phyloP scores from a whole-genome alignment of 805 yeast genomes.

The Clavispora fructus region DNA sequence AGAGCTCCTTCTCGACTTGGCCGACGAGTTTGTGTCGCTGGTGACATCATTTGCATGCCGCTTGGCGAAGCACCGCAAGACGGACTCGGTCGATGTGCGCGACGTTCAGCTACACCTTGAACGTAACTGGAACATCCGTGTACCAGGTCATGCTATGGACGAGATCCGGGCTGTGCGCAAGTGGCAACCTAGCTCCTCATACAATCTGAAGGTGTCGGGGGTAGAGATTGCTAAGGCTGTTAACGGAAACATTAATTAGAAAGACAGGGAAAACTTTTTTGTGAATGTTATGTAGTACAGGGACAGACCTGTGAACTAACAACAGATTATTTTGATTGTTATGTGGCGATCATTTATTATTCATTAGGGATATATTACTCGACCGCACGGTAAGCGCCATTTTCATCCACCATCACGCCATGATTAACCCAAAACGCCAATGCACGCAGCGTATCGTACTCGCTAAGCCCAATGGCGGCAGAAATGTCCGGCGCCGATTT shows the following conservation, averaged over 20 bases:
- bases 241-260: conserved; percentile 38
- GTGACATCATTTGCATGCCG: conserved; percentile 93
- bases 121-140: conserved; percentile 88
- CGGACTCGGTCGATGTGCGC: conserved; percentile 78
- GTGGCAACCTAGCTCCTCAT: conserved; percentile 59
- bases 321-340: no score
- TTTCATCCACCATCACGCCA: conserved; percentile 38
- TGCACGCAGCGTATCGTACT: conserved; percentile 20
- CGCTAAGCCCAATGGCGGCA: conserved; percentile 18
- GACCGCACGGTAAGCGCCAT: conserved; percentile 2
- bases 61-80: conserved; percentile 88
- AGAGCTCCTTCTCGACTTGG: conserved; percentile 82
- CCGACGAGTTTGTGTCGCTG: conserved; percentile 89
- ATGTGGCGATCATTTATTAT: neutral
- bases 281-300: neutral
- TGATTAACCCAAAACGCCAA: conserved; percentile 60
- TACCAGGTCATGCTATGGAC: conserved; percentile 91
- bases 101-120: conserved; percentile 91
- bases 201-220: conserved; percentile 65
- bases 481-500: conserved; percentile 21
- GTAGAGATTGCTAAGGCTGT: conserved; percentile 61
- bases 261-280: neutral
- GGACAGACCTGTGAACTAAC: no score
- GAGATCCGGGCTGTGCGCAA: conserved; percentile 77
- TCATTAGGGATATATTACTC: neutral